Evolutionary conservation across 2,329 filamentous ascomycete species (phyloP).

Genomic region (Lachnellula cervina): DNA sequence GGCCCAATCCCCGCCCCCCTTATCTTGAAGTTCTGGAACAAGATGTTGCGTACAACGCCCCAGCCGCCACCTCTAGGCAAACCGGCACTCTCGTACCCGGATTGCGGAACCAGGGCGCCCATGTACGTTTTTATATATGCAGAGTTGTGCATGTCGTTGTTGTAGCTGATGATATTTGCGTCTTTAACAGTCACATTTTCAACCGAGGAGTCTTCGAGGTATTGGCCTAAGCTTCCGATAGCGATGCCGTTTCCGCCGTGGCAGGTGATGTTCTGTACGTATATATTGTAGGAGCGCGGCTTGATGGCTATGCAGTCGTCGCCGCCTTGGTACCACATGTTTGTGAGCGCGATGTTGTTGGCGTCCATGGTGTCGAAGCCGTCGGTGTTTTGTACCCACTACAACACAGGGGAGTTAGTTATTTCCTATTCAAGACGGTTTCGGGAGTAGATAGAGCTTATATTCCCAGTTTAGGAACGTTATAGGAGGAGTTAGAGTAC

Average conservation of each 20-base stretch:
- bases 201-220: slow-evolving; percentile 48
- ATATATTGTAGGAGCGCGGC: slow-evolving; percentile 48
- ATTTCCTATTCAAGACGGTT: too few relatives aligned
- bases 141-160: slow-evolving; percentile 42
- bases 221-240: slow-evolving; percentile 51
- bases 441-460: too few relatives aligned
- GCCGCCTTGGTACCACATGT: slow-evolving; percentile 50
- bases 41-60: slow-evolving; percentile 46
- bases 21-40: slow-evolving; percentile 47
- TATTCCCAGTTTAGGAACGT: too few relatives aligned
- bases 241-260: slow-evolving; percentile 52
- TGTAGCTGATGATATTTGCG: slow-evolving; percentile 41
- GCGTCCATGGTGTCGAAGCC: slow-evolving; percentile 55
- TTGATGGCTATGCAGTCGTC: slow-evolving; percentile 56
- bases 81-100: slow-evolving; percentile 44
- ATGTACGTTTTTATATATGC: slow-evolving; percentile 56
- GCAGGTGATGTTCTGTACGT: slow-evolving; percentile 44
- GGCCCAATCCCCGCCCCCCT: slow-evolving; percentile 41
- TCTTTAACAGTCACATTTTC: slow-evolving; percentile 44
- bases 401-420: too few relatives aligned
- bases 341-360: slow-evolving; percentile 43
- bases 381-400: slow-evolving; percentile 56
- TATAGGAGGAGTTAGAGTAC: too few relatives aligned
- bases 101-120: slow-evolving; percentile 42
- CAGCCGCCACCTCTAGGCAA: slow-evolving; percentile 47